Evolutionary conservation across 2,329 filamentous ascomycete species (phyloP), one percentile per base, ranked within the genome.

Genomic region (Pochonia chlamydosporia): DNA sequence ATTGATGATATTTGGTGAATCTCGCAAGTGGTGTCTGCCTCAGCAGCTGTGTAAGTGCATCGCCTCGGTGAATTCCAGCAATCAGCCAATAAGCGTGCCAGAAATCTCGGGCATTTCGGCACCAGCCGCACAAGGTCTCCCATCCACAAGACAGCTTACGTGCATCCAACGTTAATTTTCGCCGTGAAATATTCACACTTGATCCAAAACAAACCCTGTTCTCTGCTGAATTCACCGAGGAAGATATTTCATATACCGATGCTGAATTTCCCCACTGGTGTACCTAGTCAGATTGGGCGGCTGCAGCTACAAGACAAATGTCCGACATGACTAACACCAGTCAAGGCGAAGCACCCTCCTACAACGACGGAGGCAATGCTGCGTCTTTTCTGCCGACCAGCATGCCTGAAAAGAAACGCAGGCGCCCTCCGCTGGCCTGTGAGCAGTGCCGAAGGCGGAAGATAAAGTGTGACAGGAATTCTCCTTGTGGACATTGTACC

Each of bases 401-500:
- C 7, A 14, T 25, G 8, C 20, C 54, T 20, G 56, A 61, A 40
- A 69, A 68, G 63, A 69, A 68, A 49, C 59, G 67, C 9, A 62
- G 67, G 44, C 61, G 66, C 16, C 68, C 67, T 28, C 62, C 70
- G 3, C 61, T 73, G 26, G 79, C 79, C 2, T 83, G 79, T 58
- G 65, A 72, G 53, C 68, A 79, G 36, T 85, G 82, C 56, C 70
- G 81, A 37, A 72, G 65, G 47, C 76, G 79, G 35, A 85, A 85
- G 60, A 76, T 84, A 49, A 72, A 74, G 40, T 85, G 81, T 56
- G 76, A 85, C 56, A 75, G 78, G 42, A 73, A 74, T 49, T 61
- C 65, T 6, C 82, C 82, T 1, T 85, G 81, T 55, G 72, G 68
- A 49, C 79, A 81, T 49, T 85, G 82, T 56, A 49, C 75, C n/a